Evolutionary conservation across 2,329 filamentous ascomycete species (phyloP).

Genomic region (Lecanicillium sp.): DNA sequence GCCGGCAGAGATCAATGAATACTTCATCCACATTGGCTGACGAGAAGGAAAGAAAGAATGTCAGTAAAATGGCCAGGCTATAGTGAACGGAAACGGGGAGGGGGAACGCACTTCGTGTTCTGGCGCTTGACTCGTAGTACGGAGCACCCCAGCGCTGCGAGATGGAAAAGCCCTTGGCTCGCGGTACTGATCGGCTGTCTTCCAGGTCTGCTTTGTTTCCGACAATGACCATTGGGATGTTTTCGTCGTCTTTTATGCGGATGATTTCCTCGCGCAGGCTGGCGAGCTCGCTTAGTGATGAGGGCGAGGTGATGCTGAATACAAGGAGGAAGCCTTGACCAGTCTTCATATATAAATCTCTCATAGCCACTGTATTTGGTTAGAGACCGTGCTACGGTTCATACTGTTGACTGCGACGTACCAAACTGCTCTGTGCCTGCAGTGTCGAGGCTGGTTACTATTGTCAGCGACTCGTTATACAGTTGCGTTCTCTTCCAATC

Average conservation of each 20-base stretch:
- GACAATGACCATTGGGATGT: constrained; percentile 80
- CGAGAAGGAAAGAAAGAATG: background rate
- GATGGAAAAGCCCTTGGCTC: constrained; percentile 72
- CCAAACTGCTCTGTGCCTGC: constrained; percentile 91
- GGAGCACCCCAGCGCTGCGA: constrained; percentile 85
- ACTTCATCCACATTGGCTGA: constrained; percentile 81
- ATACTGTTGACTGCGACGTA: no score
- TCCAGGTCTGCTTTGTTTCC: constrained; percentile 89
- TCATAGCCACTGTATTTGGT: constrained; percentile 46
- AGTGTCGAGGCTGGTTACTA: constrained; percentile 61
- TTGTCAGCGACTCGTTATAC: constrained; percentile 12
- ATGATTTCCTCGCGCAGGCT: constrained; percentile 83
- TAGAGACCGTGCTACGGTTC: no score
- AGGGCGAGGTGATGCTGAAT: constrained; percentile 81
- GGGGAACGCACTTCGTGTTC: constrained; percentile 54
- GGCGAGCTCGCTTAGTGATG: constrained; percentile 74
- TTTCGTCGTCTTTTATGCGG: constrained; percentile 82
- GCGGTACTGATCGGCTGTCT: constrained; percentile 71
- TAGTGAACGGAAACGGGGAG: no score
- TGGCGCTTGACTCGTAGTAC: constrained; percentile 84
- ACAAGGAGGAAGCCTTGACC: constrained; percentile 87
- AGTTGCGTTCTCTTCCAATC: constrained; percentile 24
- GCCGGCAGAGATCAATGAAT: constrained; percentile 75
- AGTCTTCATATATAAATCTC: constrained; percentile 88
- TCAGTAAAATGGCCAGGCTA: constrained; percentile 14